Conservation (phyloP, 108 stramenopile species). For the Pseudonitzschia multiseries region DNA sequence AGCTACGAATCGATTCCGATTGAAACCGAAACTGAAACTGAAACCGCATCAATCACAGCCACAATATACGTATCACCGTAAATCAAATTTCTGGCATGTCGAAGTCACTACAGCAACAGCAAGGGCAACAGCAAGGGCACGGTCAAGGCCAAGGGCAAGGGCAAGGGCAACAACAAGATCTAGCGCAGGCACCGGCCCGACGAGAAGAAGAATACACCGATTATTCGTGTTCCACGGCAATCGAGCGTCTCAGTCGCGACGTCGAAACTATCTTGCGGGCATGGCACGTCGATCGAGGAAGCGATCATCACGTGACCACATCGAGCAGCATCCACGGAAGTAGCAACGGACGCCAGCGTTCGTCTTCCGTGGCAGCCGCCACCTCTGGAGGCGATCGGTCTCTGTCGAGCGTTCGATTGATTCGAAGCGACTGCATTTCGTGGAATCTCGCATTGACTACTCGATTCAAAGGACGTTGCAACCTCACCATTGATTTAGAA, state of each 20-base stretch:
- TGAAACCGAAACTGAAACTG: no score
- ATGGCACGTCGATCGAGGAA: constrained; percentile 78
- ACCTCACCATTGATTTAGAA: constrained; percentile 54
- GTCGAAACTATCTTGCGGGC: constrained; percentile 69
- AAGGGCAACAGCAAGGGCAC: no score
- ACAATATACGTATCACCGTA: no score
- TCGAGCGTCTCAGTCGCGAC: constrained; percentile 80
- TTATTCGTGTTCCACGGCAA: constrained; percentile 79
- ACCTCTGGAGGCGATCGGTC: constrained; percentile 9
- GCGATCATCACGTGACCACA: constrained; percentile 72
- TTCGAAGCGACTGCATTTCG: constrained; percentile 35
- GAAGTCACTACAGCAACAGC: neutral
- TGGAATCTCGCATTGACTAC: constrained; percentile 34
- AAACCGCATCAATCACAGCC: no score
- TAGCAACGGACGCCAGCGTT: constrained; percentile 3
- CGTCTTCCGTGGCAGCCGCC: constrained; percentile 13
- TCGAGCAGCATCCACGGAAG: constrained; percentile 4
- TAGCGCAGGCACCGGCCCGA: neutral
- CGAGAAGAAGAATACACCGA: constrained; percentile 81
- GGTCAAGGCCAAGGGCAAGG: neutral
- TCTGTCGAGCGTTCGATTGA: constrained; percentile 23
- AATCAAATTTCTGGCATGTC: no score
- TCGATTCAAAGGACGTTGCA: constrained; percentile 14
- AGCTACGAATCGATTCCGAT: no score
- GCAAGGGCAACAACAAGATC: neutral